Base-by-base conservation (phyloP, 768 basidiomycete genomes). In the Macrolepiota albuminosa region DNA sequence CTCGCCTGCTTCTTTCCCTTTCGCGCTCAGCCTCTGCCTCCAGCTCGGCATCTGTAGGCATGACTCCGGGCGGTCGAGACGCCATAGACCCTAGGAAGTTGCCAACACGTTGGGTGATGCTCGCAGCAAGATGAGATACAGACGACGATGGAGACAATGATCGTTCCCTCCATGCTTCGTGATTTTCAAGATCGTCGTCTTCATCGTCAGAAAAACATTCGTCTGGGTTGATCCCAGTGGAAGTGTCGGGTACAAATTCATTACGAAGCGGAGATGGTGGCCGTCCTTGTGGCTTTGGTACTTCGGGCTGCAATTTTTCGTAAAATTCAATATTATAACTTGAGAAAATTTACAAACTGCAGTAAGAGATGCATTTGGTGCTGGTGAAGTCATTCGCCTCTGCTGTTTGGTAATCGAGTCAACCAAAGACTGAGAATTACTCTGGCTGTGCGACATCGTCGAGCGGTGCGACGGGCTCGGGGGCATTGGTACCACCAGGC, bases 21-120 rank as follows among this genome's bases (percentile, higher is more conserved):
- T 93, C 91, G 31, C 84, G 76, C 60, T 87, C 82, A 9, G 89
- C 91, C 62, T 92, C 88, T 2, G 88, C 89, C 72, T 93, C 91
- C 9, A 94, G 72, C 68, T 94, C 89, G 0, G 87, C 89, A 67
- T 92, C 89, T 2, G 86, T 83, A 2, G 82, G 88, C 66, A 80
- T 71, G 5, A 64, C 64, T 36, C 67, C 63, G 7, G 75, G 71
- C 7, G 77, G 73, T 46, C 77, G 77, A 16, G 75, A 74, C 6
- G 79, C 72, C 3, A 82, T 80, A 48, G 78, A 80, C 45, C 78
- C 81, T 58, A 92, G 82, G 58, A 91, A 76, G 18, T 81, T 81
- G 45, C 84, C 84, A n/a, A 93, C 84, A 42, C 86, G 82, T 62
- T 90, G 87, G 6, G 88, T 89, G 58, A 93, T 80, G 71, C 80